phyloP scores from a whole-genome alignment of 805 yeast species.

The Zygoascus bituminiphila region DNA sequence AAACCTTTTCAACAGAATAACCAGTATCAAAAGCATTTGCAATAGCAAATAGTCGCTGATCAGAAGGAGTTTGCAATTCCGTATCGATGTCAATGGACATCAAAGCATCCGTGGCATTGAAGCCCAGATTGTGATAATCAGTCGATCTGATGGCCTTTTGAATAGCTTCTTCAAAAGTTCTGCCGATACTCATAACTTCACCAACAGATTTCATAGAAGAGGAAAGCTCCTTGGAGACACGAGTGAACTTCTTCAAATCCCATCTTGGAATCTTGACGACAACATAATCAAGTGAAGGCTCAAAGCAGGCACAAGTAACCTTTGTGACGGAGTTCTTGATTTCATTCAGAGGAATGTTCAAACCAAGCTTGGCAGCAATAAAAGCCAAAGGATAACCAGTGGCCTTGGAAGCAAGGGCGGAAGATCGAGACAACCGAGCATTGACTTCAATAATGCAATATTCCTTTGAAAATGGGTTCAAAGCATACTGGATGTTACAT shows the following conservation, averaged over 20 bases:
- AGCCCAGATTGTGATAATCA: constrained; percentile 92
- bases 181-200: constrained; percentile 96
- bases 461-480: constrained; percentile 87
- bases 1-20: constrained; percentile 84
- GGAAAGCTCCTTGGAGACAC: constrained; percentile 79
- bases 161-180: constrained; percentile 95
- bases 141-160: constrained; percentile 96
- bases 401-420: constrained; percentile 98
- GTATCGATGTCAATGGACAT: constrained; percentile 88
- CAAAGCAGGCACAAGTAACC: constrained; percentile 92
- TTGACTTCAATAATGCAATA: constrained; percentile 97
- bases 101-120: constrained; percentile 69
- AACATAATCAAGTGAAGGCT: constrained; percentile 93
- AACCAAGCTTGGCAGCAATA: constrained; percentile 94
- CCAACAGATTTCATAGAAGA: constrained; percentile 98
- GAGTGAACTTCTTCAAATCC: constrained; percentile 93
- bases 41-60: constrained; percentile 90
- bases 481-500: constrained; percentile 95
- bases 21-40: constrained; percentile 90
- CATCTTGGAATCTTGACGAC: constrained; percentile 98
- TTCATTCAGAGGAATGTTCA: constrained; percentile 85
- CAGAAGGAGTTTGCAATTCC: constrained; percentile 95
- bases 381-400: constrained; percentile 98
- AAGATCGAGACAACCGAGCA: constrained; percentile 94
- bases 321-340: constrained; percentile 89